A percentile compares a stretch with the other conserved stretches of the same genome.
phyloP scores from a whole-genome alignment of 2,329 filamentous ascomycete species.

The Aureobasidium sp. region DNA sequence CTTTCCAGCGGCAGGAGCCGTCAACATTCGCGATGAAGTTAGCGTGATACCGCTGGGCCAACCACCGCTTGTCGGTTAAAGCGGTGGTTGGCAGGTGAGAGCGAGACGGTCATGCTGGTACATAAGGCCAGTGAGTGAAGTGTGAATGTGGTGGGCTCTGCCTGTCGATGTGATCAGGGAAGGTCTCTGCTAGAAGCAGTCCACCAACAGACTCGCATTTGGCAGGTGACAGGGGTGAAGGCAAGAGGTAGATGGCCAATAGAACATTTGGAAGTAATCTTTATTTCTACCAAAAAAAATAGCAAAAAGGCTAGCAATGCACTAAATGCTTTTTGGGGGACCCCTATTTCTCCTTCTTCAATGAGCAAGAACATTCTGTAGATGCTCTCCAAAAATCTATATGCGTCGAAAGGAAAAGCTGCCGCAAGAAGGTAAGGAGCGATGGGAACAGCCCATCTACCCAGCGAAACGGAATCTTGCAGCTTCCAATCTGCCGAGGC shows the following conservation, averaged over 20 bases:
- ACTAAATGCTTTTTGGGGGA: not conserved
- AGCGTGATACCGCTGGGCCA: too few species aligned
- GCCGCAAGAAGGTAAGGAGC: not conserved
- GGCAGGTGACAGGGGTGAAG: too few species aligned
- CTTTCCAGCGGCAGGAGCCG: too few species aligned
- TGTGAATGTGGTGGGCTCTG: too few species aligned
- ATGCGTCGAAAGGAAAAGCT: not conserved
- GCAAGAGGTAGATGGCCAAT: not conserved
- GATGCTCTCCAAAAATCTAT: not conserved
- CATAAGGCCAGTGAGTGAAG: too few species aligned
- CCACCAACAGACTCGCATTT: too few species aligned
- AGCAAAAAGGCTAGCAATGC: not conserved
- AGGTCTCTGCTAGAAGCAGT: too few species aligned
- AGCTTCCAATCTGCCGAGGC: slow-evolving; percentile 78
- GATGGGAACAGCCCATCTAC: slow-evolving; percentile 6
- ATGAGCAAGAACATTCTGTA: not conserved
- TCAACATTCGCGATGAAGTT: too few species aligned
- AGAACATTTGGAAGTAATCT: not conserved
- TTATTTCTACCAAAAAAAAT: not conserved
- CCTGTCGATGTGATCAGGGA: too few species aligned
- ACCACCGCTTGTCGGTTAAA: too few species aligned
- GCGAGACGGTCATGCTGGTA: too few species aligned
- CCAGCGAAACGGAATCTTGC: slow-evolving; percentile 69
- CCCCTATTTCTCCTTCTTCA: not conserved
- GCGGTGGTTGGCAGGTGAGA: too few species aligned